Base-by-base conservation (phyloP, 495 filamentous ascomycete species). In the Hypomontagnella submonticulosa region DNA sequence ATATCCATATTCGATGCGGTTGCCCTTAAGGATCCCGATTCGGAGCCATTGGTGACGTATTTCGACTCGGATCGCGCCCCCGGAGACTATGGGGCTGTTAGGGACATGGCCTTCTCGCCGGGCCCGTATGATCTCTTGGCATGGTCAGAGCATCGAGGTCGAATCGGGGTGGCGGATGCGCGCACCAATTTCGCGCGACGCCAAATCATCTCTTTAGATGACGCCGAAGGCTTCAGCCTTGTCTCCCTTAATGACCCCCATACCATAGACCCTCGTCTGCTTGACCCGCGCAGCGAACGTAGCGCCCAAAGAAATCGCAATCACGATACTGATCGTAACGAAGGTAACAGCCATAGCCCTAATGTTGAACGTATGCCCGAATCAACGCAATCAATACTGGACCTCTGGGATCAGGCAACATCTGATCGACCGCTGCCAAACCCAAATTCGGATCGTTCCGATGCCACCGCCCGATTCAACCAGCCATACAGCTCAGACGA, bases 101-200 rank as follows among this genome's bases (percentile, higher is more conserved):
- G 95, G 50, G 90, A 92, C 54, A 94, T 99, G 88, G 83, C 87
- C 18, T 99, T 99, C 72, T 89, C 91, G 0, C 93, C 95, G 2
- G 91, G 90, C 15, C 92, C 93, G 8, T 91, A 88, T 85, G 94
- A 99, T 74, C 84, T 99, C 12, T 81, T 99, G 33, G 90, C 96
- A 19, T 97, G 94, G 93, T 87, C 92, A 16, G 95, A 99, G 77
- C 89, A 96, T 62, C 89, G 88, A 61, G 93, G 92, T 7, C 84
- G 90, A 64, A 84, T 94, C 33, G 93, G 92, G 9, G 81, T 98
- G 43, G 90, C 90, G 2, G 95, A 99, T 79, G 78, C 93, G 18
- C 89, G 95, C 18, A 87, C 86, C 58, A 86, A 88, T 16, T 92
- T 96, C 61, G 76, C 82, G 18, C 87, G 88, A 23, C 87, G 91